Conservation (phyloP, 2,329 filamentous ascomycete genomes). For the Bretziella fagacearum region DNA sequence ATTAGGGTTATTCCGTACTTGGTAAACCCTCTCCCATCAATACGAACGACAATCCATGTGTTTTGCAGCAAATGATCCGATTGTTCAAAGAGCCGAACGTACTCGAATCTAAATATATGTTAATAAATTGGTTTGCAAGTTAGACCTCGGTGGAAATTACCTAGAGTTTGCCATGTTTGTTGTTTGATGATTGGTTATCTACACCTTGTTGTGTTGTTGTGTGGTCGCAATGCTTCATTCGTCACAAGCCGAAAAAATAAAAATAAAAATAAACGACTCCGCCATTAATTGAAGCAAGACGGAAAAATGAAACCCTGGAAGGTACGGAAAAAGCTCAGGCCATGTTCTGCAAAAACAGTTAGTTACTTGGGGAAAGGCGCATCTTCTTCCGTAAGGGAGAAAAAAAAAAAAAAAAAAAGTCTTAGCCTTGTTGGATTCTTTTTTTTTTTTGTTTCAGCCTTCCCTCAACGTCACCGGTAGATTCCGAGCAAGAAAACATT, state of each 20-base stretch:
- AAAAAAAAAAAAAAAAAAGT: constrained; percentile 4
- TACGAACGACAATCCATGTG: constrained; percentile 87
- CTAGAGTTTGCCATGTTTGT: constrained; percentile 37
- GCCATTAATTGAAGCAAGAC: background rate
- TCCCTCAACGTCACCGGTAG: background rate
- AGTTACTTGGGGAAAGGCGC: background rate
- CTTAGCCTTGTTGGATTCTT: constrained; percentile 10
- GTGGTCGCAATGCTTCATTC: background rate
- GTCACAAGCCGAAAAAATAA: too few relatives aligned
- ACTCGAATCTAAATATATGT: constrained; percentile 54
- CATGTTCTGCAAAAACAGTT: constrained; percentile 5
- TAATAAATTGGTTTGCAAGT: too few relatives aligned
- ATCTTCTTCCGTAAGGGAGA: background rate
- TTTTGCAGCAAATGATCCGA: constrained; percentile 65
- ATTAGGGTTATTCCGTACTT: constrained; percentile 41
- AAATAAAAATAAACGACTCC: constrained; percentile 5
- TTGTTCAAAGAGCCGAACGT: constrained; percentile 81
- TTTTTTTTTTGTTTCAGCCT: constrained; percentile 14
- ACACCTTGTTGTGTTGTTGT: background rate
- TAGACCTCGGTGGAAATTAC: constrained; percentile 24
- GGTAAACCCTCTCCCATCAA: constrained; percentile 89
- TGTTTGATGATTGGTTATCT: background rate
- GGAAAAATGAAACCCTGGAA: background rate
- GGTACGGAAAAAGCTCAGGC: constrained; percentile 1
- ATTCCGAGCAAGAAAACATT: background rate